Conservation (phyloP, 345 rosid genomes). For the Erysimum cheiranthoides region DNA sequence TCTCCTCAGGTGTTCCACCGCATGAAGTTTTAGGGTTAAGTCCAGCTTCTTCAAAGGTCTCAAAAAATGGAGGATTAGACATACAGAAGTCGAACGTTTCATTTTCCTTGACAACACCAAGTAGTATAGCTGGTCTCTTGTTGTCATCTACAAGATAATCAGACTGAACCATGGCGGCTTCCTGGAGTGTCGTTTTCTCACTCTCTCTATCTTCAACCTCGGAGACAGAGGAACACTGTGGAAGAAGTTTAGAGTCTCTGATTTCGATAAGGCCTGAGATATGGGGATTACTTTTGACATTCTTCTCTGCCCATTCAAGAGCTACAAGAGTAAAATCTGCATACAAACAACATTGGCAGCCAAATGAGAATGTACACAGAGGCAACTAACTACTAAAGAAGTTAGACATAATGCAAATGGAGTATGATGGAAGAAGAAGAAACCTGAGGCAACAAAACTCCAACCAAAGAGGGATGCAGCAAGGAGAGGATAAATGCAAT, state of each 20-base stretch:
- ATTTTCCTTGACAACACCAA: slow-evolving; percentile 66
- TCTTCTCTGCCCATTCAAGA: slow-evolving; percentile 87
- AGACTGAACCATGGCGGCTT: slow-evolving; percentile 36
- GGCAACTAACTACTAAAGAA: background rate
- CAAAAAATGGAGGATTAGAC: slow-evolving; percentile 98
- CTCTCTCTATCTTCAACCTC: slow-evolving; percentile 30
- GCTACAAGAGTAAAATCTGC: slow-evolving; percentile 86
- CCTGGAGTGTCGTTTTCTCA: slow-evolving; percentile 29
- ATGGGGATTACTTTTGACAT: slow-evolving; percentile 70
- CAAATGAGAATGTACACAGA: background rate
- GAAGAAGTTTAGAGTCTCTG: slow-evolving; percentile 55
- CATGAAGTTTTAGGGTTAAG: slow-evolving; percentile 91
- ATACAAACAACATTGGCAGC: slow-evolving; percentile 42
- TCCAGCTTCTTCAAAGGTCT: slow-evolving; percentile 78
- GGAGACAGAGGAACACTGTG: slow-evolving; percentile 25
- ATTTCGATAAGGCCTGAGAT: slow-evolving; percentile 72
- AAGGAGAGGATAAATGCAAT: slow-evolving; percentile 92
- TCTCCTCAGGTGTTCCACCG: slow-evolving; percentile 88
- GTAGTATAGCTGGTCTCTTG: slow-evolving; percentile 56
- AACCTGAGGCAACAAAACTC: slow-evolving; percentile 88
- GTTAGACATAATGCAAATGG: background rate
- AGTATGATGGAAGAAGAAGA: slow-evolving; percentile 17
- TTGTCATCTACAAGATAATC: slow-evolving; percentile 34
- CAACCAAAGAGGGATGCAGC: slow-evolving; percentile 86
- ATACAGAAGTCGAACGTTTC: slow-evolving; percentile 94